Base-by-base conservation (phyloP, 805 yeast genomes). In the Cyberlindnera maclurae region DNA sequence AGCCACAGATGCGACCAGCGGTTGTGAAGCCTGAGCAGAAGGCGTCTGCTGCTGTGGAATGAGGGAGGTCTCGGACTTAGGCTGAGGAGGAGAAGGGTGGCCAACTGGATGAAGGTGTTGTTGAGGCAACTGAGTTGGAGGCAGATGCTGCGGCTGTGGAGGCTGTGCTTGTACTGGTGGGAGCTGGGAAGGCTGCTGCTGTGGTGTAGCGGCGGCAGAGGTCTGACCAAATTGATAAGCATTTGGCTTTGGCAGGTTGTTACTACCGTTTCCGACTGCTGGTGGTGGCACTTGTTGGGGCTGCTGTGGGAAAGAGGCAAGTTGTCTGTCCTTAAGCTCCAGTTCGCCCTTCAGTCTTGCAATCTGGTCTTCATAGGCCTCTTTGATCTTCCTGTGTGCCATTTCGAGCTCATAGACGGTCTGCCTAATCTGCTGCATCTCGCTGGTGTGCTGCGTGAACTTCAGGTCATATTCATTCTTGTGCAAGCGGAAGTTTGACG, bases 381-480 rank as follows among this genome's bases (percentile, higher is more conserved):
- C 97, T 65, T 90, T 89, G 74, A 93, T 84, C 58, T 86, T 85
- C 51, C 95, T 74, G 67, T 90, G 97, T 29, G 95, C 90, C 73
- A 82, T 75, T 62, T 90, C 97, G 54, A 90, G 73, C 59, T 93
- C 97, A 57, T 81, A 88, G 22, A 90, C 95, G 10, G 96, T 86
- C 56, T 88, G 94, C 55, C 96, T 77, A 42, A 90, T 88, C 59
- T 85, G 95, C 58, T 88, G 89, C 75, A 90, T 79, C 62, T 93
- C 98, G 38, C 81, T 83, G 41, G 87, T 80, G 63, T 90, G 97
- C 64, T 89, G 97, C 57, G 76, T 81, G 58, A 87, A 80, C 59
- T 89, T 89, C 51, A 82, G 68, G 62, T 90, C 97, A 52, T 79
- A 85, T 59, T 89, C 96, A 60, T 88, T 95, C 66, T 88, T 90